These are phyloP conservation scores for Poterioochromonas sp. DNA, from an alignment of 352 stramenopile genomes.

Conservation along the genomic window DNA sequence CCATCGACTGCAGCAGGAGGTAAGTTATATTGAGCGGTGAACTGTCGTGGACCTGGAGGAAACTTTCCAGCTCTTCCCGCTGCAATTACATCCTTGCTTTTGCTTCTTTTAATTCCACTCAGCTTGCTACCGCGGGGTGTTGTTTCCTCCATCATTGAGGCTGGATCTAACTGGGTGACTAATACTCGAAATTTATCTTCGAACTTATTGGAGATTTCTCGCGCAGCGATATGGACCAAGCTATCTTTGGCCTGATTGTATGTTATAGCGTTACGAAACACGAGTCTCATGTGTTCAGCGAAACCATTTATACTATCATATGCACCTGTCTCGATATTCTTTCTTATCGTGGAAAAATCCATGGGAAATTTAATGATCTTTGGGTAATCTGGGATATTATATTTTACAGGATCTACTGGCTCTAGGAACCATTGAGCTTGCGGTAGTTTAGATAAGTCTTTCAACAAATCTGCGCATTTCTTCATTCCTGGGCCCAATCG, in stretches of 20 bases:
- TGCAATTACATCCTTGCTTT: not conserved
- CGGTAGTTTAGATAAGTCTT: conserved; percentile 16
- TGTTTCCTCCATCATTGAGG: not conserved
- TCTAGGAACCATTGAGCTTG: conserved; percentile 61
- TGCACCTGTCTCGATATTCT: conserved; percentile 79
- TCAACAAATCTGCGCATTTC: conserved; percentile 6
- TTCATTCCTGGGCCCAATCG: not conserved
- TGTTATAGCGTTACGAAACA: conserved; percentile 78
- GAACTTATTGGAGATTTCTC: conserved; percentile 55
- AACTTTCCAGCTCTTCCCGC: not conserved
- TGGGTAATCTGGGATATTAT: conserved; percentile 97
- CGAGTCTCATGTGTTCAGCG: conserved; percentile 60
- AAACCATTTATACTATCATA: conserved; percentile 80
- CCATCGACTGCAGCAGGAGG: conserved; percentile 12
- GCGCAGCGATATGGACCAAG: conserved; percentile 83
- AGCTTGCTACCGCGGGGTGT: not conserved
- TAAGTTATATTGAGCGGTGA: not conserved
- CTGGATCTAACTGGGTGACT: not conserved
- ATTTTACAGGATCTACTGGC: conserved; percentile 89
- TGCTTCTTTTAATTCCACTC: not conserved
- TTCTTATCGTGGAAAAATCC: conserved; percentile 95
- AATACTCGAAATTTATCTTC: conserved; percentile 57
- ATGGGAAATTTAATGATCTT: conserved; percentile 93
- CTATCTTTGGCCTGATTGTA: conserved; percentile 80
- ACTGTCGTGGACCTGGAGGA: not conserved